A percentile compares a stretch with the other conserved stretches of the same genome.
These are phyloP conservation scores for Boletus rufocinnamomeus DNA, from an alignment of 768 basidiomycete species.

Conservation along the genomic window DNA sequence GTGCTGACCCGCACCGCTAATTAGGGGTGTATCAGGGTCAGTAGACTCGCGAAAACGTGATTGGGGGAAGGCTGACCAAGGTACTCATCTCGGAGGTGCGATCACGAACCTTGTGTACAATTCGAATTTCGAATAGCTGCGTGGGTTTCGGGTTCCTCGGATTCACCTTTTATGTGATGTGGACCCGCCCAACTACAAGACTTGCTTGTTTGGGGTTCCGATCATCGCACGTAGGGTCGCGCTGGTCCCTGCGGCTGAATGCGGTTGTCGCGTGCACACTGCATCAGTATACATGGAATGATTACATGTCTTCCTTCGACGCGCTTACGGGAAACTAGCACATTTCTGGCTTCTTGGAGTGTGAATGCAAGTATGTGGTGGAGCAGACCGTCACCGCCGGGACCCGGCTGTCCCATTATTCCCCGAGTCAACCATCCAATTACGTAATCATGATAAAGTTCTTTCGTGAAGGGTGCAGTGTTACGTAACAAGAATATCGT, in stretches of 20 bases:
- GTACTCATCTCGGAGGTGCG: not conserved
- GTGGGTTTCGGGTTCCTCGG: not conserved
- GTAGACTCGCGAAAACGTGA: constrained; percentile 6
- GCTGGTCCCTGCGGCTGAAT: not conserved
- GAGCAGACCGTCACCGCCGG: too few species aligned
- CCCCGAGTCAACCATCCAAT: not conserved
- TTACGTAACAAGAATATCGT: not conserved
- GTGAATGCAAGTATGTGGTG: not conserved
- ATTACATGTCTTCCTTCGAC: not conserved
- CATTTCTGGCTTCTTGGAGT: not conserved
- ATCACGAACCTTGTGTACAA: constrained; percentile 9
- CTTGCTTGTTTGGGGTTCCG: constrained; percentile 16
- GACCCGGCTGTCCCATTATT: too few species aligned
- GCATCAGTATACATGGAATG: not conserved
- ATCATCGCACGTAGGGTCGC: constrained; percentile 9
- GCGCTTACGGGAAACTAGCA: not conserved
- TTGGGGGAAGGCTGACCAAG: not conserved
- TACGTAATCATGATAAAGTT: constrained; percentile 9
- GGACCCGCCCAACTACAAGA: constrained; percentile 7
- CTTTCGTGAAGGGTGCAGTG: not conserved
- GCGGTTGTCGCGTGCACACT: constrained; percentile 13
- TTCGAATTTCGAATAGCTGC: not conserved
- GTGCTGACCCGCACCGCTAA: constrained; percentile 4
- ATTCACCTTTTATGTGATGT: not conserved
- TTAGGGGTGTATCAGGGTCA: constrained; percentile 9